phyloP scores from a whole-genome alignment of 768 basidiomycete genomes.

The Collybiopsis confluens region DNA sequence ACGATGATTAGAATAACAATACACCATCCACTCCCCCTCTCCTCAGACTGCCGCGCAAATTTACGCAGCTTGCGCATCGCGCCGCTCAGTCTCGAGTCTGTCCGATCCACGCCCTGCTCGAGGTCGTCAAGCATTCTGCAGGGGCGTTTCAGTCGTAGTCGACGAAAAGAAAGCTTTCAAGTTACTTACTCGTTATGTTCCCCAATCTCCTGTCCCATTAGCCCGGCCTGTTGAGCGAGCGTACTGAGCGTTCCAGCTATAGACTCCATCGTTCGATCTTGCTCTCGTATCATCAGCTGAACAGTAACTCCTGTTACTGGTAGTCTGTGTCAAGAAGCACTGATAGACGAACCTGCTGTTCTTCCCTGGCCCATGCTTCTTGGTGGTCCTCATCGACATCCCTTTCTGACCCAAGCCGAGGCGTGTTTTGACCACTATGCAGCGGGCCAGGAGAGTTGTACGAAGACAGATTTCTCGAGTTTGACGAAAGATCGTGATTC shows the following conservation, averaged over 20 bases:
- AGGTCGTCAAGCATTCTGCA: constrained; percentile 77
- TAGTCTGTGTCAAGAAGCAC: background rate
- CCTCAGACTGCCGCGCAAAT: constrained; percentile 86
- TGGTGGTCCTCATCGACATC: constrained; percentile 56
- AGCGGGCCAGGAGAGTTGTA: constrained; percentile 13
- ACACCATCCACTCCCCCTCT: constrained; percentile 88
- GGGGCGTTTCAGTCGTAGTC: background rate
- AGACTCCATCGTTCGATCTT: constrained; percentile 85
- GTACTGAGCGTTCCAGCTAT: constrained; percentile 85
- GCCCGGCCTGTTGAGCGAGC: constrained; percentile 83
- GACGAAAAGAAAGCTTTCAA: background rate
- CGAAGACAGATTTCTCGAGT: constrained; percentile 19
- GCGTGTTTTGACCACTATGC: constrained; percentile 28
- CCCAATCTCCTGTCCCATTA: constrained; percentile 90
- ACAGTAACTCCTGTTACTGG: background rate
- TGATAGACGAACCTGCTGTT: constrained; percentile 64
- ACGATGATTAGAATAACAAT: constrained; percentile 81
- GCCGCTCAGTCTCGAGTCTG: constrained; percentile 58
- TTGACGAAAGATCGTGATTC: constrained; percentile 17
- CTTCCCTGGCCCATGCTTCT: constrained; percentile 77
- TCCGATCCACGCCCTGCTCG: constrained; percentile 64
- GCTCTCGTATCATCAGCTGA: constrained; percentile 81
- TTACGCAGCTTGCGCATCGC: constrained; percentile 70
- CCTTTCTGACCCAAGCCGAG: constrained; percentile 26
- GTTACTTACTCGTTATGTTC: constrained; percentile 82